Base-by-base conservation (phyloP, 345 rosid genomes). In the Heritiera littoralis region DNA sequence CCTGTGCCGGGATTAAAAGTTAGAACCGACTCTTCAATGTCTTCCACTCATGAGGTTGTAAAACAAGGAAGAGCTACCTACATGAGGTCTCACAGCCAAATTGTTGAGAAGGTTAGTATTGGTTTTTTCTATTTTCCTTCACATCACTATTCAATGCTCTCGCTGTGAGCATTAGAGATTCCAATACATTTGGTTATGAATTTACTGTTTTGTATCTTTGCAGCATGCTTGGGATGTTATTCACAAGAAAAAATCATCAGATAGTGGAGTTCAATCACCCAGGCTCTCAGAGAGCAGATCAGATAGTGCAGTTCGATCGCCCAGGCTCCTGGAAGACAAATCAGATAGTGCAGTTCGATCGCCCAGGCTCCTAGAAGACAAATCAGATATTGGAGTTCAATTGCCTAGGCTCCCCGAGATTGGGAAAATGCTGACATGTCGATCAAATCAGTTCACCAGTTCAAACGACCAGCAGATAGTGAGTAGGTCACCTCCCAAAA, bases 1-100 rank as follows among this genome's bases (percentile, higher is more conserved):
- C 91, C 94, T 56, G 81, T 91, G 23, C 91, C 90, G 13, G 91
- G 86, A 38, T 68, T 92, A 79, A 93, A 89, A 86, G 28, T 77
- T 3, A 83, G 88, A 85, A 74, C 84, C 35, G 84, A 80, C 55
- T 83, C 88, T 78, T 77, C 86, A 43, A 6, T 66, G 40, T 67
- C 94, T 80, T 84, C 86, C 32, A 66, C 74, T 64, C 75, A 58
- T 68, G 83, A 83, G 51, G 78, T 72, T 69, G 81, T 79, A 74
- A 91, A 86, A 81, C 79, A 77, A 8, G 65, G 80, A 82, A 90
- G 85, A 86, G 90, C 81, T 77, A 23, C 91, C 65, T 81, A 40
- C 55, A 75, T 56, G 55, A 84, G 87, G 83, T 83, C 90, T n/a
- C 85, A 74, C 28, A 79, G 85, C 79, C 90, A 87, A 77, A 80